Conservation (phyloP, 257 asterid species). For the Solanum clarkiae region DNA sequence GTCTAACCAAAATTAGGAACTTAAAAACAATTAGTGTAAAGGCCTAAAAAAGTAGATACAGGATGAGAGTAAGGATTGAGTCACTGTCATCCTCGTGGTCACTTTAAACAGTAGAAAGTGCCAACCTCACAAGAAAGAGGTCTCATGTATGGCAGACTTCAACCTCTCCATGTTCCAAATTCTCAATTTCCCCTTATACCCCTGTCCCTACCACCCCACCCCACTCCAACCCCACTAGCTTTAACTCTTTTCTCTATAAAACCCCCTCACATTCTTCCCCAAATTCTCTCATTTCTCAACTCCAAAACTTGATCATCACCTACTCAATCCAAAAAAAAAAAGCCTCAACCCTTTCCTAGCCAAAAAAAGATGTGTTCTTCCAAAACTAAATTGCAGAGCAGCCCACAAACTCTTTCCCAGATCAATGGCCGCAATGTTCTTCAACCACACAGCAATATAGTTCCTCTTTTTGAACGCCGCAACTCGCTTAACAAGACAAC, state of each 20-base stretch:
- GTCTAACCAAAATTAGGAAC: neutral
- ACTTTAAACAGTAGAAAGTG: conserved; percentile 17
- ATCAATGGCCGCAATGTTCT: conserved; percentile 31
- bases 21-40: neutral
- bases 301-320: neutral
- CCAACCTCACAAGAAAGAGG: conserved; percentile 22
- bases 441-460: conserved; percentile 36
- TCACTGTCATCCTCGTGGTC: conserved; percentile 20
- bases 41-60: neutral
- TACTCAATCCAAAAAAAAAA: neutral
- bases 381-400: conserved; percentile 27
- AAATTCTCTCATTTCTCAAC: neutral
- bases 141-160: conserved; percentile 31
- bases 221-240: neutral
- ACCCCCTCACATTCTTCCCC: neutral
- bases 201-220: neutral
- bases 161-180: conserved; percentile 52
- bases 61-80: conserved; percentile 8
- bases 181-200: conserved; percentile 14
- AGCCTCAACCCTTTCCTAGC: neutral
- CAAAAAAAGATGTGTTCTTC: conserved; percentile 33
- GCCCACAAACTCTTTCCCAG: conserved; percentile 7
- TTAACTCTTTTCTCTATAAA: neutral
- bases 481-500: conserved; percentile 26
- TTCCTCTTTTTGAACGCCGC: conserved; percentile 38